These are phyloP conservation scores for Chaetomium cochliodes DNA, from an alignment of 495 filamentous ascomycete species.

Conservation along the genomic window DNA sequence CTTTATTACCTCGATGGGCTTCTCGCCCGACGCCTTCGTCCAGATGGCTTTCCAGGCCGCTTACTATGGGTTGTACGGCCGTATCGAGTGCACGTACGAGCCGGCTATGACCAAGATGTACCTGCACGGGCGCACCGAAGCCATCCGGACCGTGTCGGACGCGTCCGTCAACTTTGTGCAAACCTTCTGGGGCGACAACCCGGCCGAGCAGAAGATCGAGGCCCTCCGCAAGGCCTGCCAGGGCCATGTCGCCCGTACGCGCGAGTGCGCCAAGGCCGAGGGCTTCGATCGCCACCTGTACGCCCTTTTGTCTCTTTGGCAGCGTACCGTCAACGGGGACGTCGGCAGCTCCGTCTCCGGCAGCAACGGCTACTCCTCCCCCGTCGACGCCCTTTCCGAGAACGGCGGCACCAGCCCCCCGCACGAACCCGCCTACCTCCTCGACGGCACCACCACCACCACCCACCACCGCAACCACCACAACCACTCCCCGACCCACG, in stretches of 20 bases:
- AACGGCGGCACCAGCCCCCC: constrained; percentile 54
- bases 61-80: constrained; percentile 95
- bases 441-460: constrained; percentile 32
- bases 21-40: constrained; percentile 95
- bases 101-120: constrained; percentile 97
- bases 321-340: constrained; percentile 78
- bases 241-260: constrained; percentile 76
- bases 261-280: constrained; percentile 83
- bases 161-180: constrained; percentile 83
- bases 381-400: constrained; percentile 50
- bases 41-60: constrained; percentile 99
- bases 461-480: constrained; percentile 34
- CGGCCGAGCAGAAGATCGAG: constrained; percentile 76
- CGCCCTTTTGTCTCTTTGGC: constrained; percentile 93
- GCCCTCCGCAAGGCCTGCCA: constrained; percentile 78
- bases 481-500: constrained; percentile 20
- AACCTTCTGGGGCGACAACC: constrained; percentile 92
- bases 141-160: constrained; percentile 78
- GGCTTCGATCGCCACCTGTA: constrained; percentile 95
- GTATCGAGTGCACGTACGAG: constrained; percentile 92
- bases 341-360: constrained; percentile 39
- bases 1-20: constrained; percentile 94
- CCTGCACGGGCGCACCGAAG: constrained; percentile 92
- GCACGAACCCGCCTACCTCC: constrained; percentile 43
- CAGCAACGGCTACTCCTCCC: constrained; percentile 59